Evolutionary conservation across 1,284 basidiomycete species (phyloP), one percentile per base, ranked within the genome.

Genomic region (Irpex sp.): DNA sequence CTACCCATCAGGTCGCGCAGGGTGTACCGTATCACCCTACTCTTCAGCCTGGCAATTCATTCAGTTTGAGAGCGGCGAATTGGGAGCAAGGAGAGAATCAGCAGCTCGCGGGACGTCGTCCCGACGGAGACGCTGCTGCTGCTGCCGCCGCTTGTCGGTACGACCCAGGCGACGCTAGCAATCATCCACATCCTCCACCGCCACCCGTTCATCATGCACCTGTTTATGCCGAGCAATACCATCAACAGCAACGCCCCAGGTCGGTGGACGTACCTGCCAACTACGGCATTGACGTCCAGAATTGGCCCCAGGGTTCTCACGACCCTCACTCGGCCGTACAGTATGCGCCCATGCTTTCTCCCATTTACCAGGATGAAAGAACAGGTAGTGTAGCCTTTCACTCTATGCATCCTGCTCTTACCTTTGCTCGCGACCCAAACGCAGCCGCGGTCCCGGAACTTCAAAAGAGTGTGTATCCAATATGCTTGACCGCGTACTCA

Each of bases 351-450:
- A 70, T 75, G 61, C 70, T 80, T 35, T 63, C 78, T 13, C 74
- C 77, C 59, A 73, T 79, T 61, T 83, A 82, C 65, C 74, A 79
- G 39, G 81, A 81, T 62, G 81, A 82, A 58, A 78, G 81, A 58
- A 73, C 75, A 55, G 75, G 80, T 81, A 68, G 19, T 47, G 26
- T 49, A 5, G 31, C 54, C 19, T 15, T 55, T 13, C 57, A 36
- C 37, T 19, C 50, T 58, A 43, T 39, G 50, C 65, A 66, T 62
- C 61, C 56, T 11, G 47, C 62, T 46, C 55, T 54, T 13, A 9
- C 61, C 62, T 58, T 19, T 21, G 5, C 56, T 36, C 37, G n/a
- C 36, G 56, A 43, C 36, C 33, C 35, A 13, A 15, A 6, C 49
- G 60, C 66, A 69, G 69, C 67, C 33, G 70, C 72, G 46, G 43